Base-by-base conservation (phyloP, 164 flowering plant genomes). In the Platanus orientalis region DNA sequence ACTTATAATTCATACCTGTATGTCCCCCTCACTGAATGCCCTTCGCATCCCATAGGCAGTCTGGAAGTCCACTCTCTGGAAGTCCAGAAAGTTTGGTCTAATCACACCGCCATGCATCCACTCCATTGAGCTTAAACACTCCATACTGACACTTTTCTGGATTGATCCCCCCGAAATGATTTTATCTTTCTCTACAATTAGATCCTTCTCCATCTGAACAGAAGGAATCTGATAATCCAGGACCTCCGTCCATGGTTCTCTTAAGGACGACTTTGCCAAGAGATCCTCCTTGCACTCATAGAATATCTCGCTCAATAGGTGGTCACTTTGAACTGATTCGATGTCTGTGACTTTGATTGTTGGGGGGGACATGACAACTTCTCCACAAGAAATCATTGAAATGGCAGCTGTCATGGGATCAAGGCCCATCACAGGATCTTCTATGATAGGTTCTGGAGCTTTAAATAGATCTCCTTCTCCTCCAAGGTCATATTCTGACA, bases 21-120 rank as follows among this genome's bases (percentile, higher is more conserved):
- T 88, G 73, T 95, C 99, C 73, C 99, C 97, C 69, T 92, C 99
- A 68, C 99, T 95, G 74, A 71, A 90, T 40, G 99, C 88, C 70
- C 98, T 80, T 69, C 99, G 76, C 94, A 95, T 85, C 56, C 96
- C 95, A 80, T 87, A 80, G 66, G 62, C 92, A 60, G 75, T 62
- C 45, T 76, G 80, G 7, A 89, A 79, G 72, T 88, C 88, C 75
- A 87, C 32, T 25, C 76, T 78, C 16, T 81, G 76, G 56, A 87
- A 81, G 67, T 90, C 89, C 57, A 81, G 73, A 61, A 89, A 91
- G 63, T 61, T 78, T 2, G 92, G 90, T 73, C 77, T 76, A 55
- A 71, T 20, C 23, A 71, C 51, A 54, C 80, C 65, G 6, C 80
- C 78, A 45, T 69, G 75, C 17, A 76, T 58, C 27, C 14, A n/a